These are phyloP conservation scores for Aegle marmelos DNA, from an alignment of 345 rosid genomes.

Conservation along the genomic window DNA sequence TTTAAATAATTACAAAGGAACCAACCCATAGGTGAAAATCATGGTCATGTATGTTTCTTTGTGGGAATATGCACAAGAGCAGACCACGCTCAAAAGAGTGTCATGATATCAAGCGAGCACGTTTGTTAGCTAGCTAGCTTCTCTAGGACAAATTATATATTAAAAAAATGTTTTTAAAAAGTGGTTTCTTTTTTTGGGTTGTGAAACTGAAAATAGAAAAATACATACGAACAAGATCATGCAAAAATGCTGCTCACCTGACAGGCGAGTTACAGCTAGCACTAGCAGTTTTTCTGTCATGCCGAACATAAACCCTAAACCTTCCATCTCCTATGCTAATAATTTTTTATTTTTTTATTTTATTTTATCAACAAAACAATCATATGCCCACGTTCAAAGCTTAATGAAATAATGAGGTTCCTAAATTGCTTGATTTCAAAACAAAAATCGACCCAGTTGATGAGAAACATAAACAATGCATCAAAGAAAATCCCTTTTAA, in stretches of 20 bases:
- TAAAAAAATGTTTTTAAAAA: background rate
- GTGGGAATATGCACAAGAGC: constrained; percentile 18
- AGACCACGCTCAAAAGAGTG: constrained; percentile 29
- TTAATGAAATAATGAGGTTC: background rate
- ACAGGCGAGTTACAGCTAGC: constrained; percentile 95
- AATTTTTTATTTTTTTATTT: background rate
- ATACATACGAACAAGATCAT: constrained; percentile 45
- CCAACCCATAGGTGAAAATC: constrained; percentile 31
- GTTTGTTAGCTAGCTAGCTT: constrained; percentile 32
- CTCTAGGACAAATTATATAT: constrained; percentile 23
- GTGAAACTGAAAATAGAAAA: constrained; percentile 2
- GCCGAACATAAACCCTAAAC: constrained; percentile 56
- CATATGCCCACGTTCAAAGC: constrained; percentile 45
- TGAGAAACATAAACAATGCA: background rate
- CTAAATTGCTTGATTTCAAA: background rate
- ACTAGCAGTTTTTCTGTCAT: constrained; percentile 35
- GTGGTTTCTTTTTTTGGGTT: constrained; percentile 1
- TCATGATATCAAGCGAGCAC: constrained; percentile 60
- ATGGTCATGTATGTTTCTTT: background rate
- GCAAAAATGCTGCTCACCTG: constrained; percentile 93
- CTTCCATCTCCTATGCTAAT: constrained; percentile 23
- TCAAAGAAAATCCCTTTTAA: background rate
- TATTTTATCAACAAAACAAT: constrained; percentile 17
- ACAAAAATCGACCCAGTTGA: constrained; percentile 15
- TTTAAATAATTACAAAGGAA: too few species aligned